Base-by-base conservation (phyloP, 2,329 filamentous ascomycete genomes). In the Alternaria gansuensis region DNA sequence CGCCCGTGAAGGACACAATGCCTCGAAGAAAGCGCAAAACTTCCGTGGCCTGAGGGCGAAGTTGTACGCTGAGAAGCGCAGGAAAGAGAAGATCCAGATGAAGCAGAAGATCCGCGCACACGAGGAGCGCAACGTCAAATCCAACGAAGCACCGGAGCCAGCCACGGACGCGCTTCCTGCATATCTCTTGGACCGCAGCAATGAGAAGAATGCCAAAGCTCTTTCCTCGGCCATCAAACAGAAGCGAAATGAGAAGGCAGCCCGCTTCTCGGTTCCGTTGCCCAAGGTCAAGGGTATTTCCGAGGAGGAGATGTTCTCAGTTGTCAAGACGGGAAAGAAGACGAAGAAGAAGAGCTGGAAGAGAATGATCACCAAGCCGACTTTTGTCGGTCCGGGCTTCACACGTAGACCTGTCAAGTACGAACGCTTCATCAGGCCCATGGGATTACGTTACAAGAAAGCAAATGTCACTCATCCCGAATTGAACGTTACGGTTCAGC, bases 281-380 rank as follows among this genome's bases (percentile, higher is more conserved):
- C 95, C 95, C 34, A 97, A 97, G 82, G 95, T 98, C 43, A 87
- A 91, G 73, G 94, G 92, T 65, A 97, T 98, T 70, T 88, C 87
- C 67, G 94, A 98, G 82, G 92, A 96, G 84, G 94, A 97, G 82
- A 72, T 97, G 90, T 98, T 98, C 84, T 94, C 92, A 81, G 93
- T 97, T 13, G 88, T 98, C 73, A 93, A 93, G 82, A 98, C 94
- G 31, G 94, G 95, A 71, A 74, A 72, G 62, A 97, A 97, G 85
- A 92, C 89, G 2, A 84, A 88, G 56, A 93, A 96, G 86, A 96
- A 95, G 84, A 84, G 84, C 57, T 84, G 89, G 89, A 91, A 91
- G 82, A 80, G 88, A 34, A 88, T 86, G 84, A 88, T 92, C 60
- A 93, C 88, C 14, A 91, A 93, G 80, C 90, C 90, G 9, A 93